A percentile compares a stretch with the other conserved stretches of the same genome.
phyloP scores from a whole-genome alignment of 805 yeast species.

The Kodamaea neixiangensis region DNA sequence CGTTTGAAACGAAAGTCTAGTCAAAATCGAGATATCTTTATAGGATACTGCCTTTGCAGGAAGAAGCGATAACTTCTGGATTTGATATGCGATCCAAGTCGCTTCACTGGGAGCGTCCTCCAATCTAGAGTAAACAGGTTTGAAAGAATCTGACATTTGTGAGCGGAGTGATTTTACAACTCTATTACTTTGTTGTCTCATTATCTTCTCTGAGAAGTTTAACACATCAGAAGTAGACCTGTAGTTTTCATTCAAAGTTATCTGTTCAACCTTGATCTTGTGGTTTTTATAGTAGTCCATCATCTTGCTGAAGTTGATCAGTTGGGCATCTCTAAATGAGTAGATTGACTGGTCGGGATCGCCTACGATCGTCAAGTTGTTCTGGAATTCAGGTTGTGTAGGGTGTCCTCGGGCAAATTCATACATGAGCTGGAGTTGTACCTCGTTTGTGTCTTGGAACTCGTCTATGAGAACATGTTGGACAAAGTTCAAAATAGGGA shows the following conservation, averaged over 20 bases:
- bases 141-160: constrained; percentile 41
- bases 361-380: constrained; percentile 85
- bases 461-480: constrained; percentile 87
- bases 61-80: constrained; percentile 47
- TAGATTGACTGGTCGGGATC: constrained; percentile 97
- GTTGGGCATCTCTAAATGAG: constrained; percentile 79
- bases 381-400: constrained; percentile 26
- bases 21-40: constrained; percentile 68
- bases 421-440: constrained; percentile 72
- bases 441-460: constrained; percentile 85
- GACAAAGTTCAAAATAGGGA: constrained; percentile 49
- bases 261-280: constrained; percentile 21
- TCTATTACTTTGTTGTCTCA: constrained; percentile 59
- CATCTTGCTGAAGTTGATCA: constrained; percentile 66
- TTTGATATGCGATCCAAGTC: constrained; percentile 54
- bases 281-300: constrained; percentile 33
- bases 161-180: constrained; percentile 47
- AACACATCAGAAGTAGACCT: constrained; percentile 75
- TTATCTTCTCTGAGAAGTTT: constrained; percentile 61
- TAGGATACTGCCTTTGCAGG: constrained; percentile 27
- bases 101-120: constrained; percentile 56
- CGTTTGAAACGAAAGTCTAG: constrained; percentile 64
- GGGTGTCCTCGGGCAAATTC: constrained; percentile 41
- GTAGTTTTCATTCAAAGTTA: constrained; percentile 68
- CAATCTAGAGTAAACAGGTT: constrained; percentile 48